Base-by-base conservation (phyloP, 2,329 filamentous ascomycete species). In the Phaeoacremonium minimum region DNA sequence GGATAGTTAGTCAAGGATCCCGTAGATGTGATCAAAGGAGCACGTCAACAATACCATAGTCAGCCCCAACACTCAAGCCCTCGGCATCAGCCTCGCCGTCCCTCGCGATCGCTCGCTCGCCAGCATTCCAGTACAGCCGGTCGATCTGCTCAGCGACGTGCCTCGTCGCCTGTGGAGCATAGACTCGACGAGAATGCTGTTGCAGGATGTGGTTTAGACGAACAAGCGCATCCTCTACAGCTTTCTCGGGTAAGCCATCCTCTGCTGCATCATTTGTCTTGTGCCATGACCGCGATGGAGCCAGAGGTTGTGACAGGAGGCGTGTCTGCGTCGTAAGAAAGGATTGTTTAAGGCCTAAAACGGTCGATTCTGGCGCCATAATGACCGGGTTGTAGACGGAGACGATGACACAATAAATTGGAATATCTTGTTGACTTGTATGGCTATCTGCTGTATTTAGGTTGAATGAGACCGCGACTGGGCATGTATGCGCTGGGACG, bases 91-190 rank as follows among this genome's bases (percentile, higher is more conserved):
- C 51, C 34, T 59, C 57, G 30, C 54, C 60, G 11, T 46, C 42
- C 2, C 51, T 51, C 14, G 22, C 22, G 2, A n/a, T 26, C 9
- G 4, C 18, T 33, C 13, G 53, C 30, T 66, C 64, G 6, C 63
- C 69, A 2, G 63, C 61, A 29, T 65, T 61, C 28, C 72, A 71
- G 55, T 87, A 87, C 30, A 85, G 61, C 32, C 61, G 60, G 57
- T 85, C 80, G 29, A 88, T 78, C 61, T 88, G 83, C 63, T 86
- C 82, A 3, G 83, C 82, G 14, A 87, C 73, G 49, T 85, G 80
- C 22, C 83, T 73, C 35, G 73, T 77, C n/a, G 83, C 80, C 47
- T 84, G 80, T 0, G 80, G 73, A 13, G 79, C 73, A 54, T 86
- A 86, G 5, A 79, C 78, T 37, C 79, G 72, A 22, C 75, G 75